Conservation (phyloP, 768 basidiomycete genomes). For the Podaxis sp. region DNA sequence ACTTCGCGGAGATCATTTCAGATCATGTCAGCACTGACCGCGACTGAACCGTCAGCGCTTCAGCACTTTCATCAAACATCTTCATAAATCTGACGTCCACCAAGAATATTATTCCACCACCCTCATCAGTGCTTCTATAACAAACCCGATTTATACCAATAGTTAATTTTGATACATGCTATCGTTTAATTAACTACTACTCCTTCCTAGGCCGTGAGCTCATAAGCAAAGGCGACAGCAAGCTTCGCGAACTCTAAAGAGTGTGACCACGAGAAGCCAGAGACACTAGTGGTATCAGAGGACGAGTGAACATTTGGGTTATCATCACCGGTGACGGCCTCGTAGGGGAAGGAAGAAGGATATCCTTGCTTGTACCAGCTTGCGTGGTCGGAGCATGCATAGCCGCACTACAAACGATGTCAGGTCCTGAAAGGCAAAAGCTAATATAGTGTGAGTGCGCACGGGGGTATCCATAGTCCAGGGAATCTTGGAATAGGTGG, state of each 20-base stretch:
- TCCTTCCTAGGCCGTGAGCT: conserved; percentile 35
- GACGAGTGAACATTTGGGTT: conserved; percentile 45
- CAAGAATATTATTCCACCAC: too few relatives aligned
- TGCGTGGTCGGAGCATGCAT: conserved; percentile 47
- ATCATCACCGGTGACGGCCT: conserved; percentile 40
- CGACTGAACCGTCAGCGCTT: neutral
- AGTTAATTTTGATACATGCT: neutral
- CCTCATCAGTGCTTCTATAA: neutral
- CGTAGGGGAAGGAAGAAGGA: conserved; percentile 42
- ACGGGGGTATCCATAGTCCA: conserved; percentile 38
- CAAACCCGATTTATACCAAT: neutral
- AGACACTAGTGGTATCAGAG: conserved; percentile 45
- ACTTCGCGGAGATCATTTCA: too few relatives aligned
- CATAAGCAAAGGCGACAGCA: conserved; percentile 56
- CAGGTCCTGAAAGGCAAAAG: neutral
- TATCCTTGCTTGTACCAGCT: conserved; percentile 44
- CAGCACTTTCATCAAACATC: too few relatives aligned
- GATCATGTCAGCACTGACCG: neutral
- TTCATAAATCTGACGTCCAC: too few relatives aligned
- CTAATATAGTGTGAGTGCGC: conserved; percentile 18
- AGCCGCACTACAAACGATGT: conserved; percentile 31
- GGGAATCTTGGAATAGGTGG: conserved; percentile 35
- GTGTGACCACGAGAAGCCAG: conserved; percentile 49
- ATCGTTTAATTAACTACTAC: neutral
- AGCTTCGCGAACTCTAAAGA: conserved; percentile 63